A percentile compares a stretch with the other conserved stretches of the same genome.
phyloP scores from a whole-genome alignment of 2,329 filamentous ascomycete species.

The Metarhizium anisopliae region DNA sequence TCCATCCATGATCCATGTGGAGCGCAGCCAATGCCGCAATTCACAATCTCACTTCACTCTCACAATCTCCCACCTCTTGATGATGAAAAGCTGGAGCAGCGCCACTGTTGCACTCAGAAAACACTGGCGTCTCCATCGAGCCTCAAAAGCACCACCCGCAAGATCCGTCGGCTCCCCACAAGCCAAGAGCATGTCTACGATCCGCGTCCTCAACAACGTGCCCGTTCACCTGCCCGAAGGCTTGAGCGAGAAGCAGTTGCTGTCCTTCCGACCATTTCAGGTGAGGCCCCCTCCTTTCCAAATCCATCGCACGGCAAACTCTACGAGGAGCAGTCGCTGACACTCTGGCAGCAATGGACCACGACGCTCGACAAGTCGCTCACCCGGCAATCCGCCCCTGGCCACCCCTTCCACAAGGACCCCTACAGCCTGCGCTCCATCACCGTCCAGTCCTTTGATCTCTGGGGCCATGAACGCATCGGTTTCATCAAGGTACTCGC shows the following conservation, averaged over 20 bases:
- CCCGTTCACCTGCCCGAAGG: slow-evolving; percentile 31
- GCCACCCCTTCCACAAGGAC: slow-evolving; percentile 43
- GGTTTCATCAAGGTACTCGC: slow-evolving; percentile 50
- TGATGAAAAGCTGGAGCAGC: too few species aligned
- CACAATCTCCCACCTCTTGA: too few species aligned
- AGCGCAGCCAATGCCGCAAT: too few species aligned
- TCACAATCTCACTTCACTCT: too few species aligned
- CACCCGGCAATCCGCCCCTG: slow-evolving; percentile 29
- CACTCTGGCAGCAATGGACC: slow-evolving; percentile 45
- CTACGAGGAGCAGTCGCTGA: slow-evolving; percentile 8
- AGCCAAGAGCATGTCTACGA: background rate
- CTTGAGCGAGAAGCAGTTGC: slow-evolving; percentile 31
- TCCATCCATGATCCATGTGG: too few species aligned
- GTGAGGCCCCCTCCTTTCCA: too few species aligned
- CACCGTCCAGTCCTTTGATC: slow-evolving; percentile 44
- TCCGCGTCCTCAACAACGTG: slow-evolving; percentile 15
- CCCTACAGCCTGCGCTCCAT: slow-evolving; percentile 44
- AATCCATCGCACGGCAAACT: too few species aligned
- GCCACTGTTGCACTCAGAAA: too few species aligned
- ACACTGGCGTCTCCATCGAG: too few species aligned
- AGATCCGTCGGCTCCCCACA: too few species aligned
- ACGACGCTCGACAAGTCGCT: slow-evolving; percentile 37
- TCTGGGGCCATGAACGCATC: slow-evolving; percentile 36
- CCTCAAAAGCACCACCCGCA: too few species aligned
- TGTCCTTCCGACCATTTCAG: slow-evolving; percentile 23